Base-by-base conservation (phyloP, 164 flowering plant species). In the Platanus orientalis region DNA sequence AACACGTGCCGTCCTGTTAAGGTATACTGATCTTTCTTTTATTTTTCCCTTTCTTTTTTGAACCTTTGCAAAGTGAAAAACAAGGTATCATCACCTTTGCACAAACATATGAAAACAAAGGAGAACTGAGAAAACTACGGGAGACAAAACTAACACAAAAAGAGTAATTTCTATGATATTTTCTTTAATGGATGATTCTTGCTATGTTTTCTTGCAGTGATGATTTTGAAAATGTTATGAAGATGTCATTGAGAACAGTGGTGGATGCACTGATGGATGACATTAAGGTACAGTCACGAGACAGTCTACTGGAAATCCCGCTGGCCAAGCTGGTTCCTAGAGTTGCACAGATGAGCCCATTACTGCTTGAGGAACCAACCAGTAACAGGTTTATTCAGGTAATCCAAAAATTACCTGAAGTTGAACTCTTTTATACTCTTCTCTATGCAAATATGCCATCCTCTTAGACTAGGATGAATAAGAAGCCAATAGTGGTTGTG, bases 391-490 rank as follows among this genome's bases (percentile, higher is more conserved):
- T 73, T 63, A 69, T 94, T 67, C 74, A 79, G 45, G 64, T 67
- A 30, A 80, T 91, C 68, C 54, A 58, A 51, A 71, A 50, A 48
- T 62, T 86, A 19, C 93, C 83, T 6, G 95, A 86, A 69, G 95
- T 89, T 27, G 90, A 87, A 67, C 61, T 82, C 26, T 93, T 93
- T 69, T 93, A 80, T 79, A 87, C 96, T 5, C 82, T 90, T 59
- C 82, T 93, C 19, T 90, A 90, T 69, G 60, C 97, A 30, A 83
- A 78, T 69, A 79, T 74, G 78, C 80, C 86, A 20, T 14, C 57
- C 58, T 62, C 42, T n/a, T n/a, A n/a, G n/a, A n/a, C n/a, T n/a
- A n/a, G n/a, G n/a, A n/a, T n/a, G n/a, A n/a, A n/a, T n/a, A n/a
- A n/a, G n/a, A n/a, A n/a, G n/a, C n/a, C n/a, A n/a, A n/a, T n/a